Base-by-base conservation (phyloP, 176 grass and related monocot species). In the Eragrostis curvula region DNA sequence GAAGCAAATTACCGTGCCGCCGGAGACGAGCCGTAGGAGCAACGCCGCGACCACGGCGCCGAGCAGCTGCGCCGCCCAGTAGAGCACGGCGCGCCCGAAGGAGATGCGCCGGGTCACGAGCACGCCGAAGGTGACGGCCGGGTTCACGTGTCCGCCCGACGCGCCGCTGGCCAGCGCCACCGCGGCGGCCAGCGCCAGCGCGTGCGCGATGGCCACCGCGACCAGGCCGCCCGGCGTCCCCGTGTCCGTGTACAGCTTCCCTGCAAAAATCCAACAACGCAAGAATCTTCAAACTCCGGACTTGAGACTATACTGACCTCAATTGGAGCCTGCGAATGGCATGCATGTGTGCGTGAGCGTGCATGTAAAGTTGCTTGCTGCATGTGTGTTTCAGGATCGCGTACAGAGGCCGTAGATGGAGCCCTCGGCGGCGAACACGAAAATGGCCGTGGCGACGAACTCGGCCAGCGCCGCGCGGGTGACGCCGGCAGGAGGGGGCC, bases 341-440 rank as follows among this genome's bases (percentile, higher is more conserved):
- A 71, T 78, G 59, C 41, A 66, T 29, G 58, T 9, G 7, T 1
- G 10, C 8, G 12, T 50, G 7, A 10, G 73, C 79, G 5, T 17
- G 59, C 59, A 20, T 36, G 32, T 36, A 4, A 36, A 47, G 9
- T 23, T 46, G 46, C 66, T 36, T 59, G 23, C 5, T 16, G 7
- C 3, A n/a, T 12, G 14, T 29, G 66, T 63, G 53, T 10, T 10
- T 71, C 12, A 68, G 50, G 68, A 11, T 73, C 51, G 49, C 27
- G 43, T 70, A 97, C 95, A 87, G 46, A 97, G 91, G 64, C 87
- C 85, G 69, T 88, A 88, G 60, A 91, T 81, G 77, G 94, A 94
- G 73, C 94, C 94, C 68, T 97, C 91, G 18, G 89, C 85, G 52
- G 87, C 91, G 86, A 97, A 94, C 62, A 97, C 94, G 84, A 94